Conservation (phyloP, 257 asterid species). For the Phtheirospermum japonicum region DNA sequence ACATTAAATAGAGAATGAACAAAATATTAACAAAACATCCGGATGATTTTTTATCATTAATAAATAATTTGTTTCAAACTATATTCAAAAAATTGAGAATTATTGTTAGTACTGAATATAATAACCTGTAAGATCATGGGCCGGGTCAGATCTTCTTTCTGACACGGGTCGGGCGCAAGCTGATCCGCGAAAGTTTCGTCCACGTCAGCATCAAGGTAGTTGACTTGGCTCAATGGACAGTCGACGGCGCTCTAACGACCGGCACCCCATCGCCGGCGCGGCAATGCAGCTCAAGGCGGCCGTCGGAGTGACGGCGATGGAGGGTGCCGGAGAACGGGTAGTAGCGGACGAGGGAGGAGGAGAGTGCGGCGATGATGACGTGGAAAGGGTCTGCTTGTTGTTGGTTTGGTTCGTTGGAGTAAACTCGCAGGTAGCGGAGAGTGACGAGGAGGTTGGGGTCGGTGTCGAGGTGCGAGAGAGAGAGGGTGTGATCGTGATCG, state of each 20-base stretch:
- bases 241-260: slow-evolving; percentile 42
- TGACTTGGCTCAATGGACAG: slow-evolving; percentile 35
- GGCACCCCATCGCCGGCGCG: slow-evolving; percentile 55
- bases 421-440: slow-evolving; percentile 82
- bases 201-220: slow-evolving; percentile 37
- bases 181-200: slow-evolving; percentile 25
- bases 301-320: slow-evolving; percentile 40
- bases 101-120: too few species aligned
- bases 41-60: too few species aligned
- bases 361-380: slow-evolving; percentile 64
- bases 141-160: slow-evolving; percentile 30
- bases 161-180: slow-evolving; percentile 55
- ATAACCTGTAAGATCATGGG: slow-evolving; percentile 57
- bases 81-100: not conserved
- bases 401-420: slow-evolving; percentile 33
- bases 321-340: slow-evolving; percentile 61
- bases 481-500: slow-evolving; percentile 45
- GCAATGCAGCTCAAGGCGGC: slow-evolving; percentile 66
- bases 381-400: slow-evolving; percentile 45
- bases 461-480: slow-evolving; percentile 87
- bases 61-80: too few species aligned
- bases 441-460: slow-evolving; percentile 67
- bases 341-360: slow-evolving; percentile 57
- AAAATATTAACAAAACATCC: too few species aligned
- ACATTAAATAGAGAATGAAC: too few species aligned